phyloP scores from a whole-genome alignment of 2,329 filamentous ascomycete genomes.

The Pseudocercospora fuligena region DNA sequence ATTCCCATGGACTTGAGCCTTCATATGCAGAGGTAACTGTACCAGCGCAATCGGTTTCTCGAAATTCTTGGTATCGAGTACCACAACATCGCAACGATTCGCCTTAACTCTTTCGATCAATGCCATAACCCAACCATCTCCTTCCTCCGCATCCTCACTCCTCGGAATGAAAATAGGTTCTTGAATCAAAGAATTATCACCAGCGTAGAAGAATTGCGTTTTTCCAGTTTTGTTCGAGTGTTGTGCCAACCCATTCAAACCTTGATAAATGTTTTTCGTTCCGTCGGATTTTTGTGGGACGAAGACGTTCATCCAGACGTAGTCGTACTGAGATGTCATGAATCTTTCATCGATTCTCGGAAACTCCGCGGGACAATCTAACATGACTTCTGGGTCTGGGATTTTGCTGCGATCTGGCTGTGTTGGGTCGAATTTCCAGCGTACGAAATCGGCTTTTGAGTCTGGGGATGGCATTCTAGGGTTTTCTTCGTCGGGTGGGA shows the following conservation, averaged over 20 bases:
- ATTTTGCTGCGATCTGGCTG: slow-evolving; percentile 35
- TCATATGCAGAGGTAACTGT: slow-evolving; percentile 44
- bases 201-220: slow-evolving; percentile 44
- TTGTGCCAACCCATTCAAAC: slow-evolving; percentile 28
- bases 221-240: slow-evolving; percentile 32
- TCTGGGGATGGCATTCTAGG: slow-evolving; percentile 37
- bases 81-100: slow-evolving; percentile 41
- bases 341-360: slow-evolving; percentile 53
- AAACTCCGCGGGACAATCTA: slow-evolving; percentile 51
- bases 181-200: slow-evolving; percentile 53
- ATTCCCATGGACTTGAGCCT: slow-evolving; percentile 27
- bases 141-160: slow-evolving; percentile 48
- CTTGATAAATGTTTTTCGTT: slow-evolving; percentile 39
- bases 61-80: slow-evolving; percentile 50
- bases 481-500: slow-evolving; percentile 43
- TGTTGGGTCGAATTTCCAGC: slow-evolving; percentile 49
- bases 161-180: slow-evolving; percentile 60
- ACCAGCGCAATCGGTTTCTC: slow-evolving; percentile 47
- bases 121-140: slow-evolving; percentile 58
- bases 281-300: slow-evolving; percentile 42
- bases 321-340: slow-evolving; percentile 46
- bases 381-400: slow-evolving; percentile 38
- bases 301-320: slow-evolving; percentile 49
- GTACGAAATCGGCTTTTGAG: slow-evolving; percentile 49
- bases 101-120: slow-evolving; percentile 43